Evolutionary conservation across 1,284 basidiomycete species (phyloP), one percentile per base, ranked within the genome.

Genomic region (Ustilago curta): DNA sequence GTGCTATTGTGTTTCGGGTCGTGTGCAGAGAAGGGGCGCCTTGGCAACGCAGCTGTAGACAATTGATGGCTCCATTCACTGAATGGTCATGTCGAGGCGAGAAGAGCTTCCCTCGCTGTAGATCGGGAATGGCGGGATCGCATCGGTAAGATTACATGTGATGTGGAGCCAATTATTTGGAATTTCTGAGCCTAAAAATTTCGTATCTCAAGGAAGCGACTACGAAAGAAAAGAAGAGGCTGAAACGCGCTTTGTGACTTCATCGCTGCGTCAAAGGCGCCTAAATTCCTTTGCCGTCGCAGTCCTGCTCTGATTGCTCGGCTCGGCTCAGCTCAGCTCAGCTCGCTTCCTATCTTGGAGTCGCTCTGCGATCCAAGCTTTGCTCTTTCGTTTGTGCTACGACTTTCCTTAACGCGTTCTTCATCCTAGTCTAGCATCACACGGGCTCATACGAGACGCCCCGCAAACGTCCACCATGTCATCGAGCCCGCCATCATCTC

Each of bases 401-500:
- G 40, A 19, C 40, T 42, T 12, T 37, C 9, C 3, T 16, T 16
- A 37, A 37, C 14, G 35, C 14, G 11, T 12, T 14, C 35, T 37
- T 37, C 35, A 12, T 37, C 12, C 35, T 14, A 12, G 35, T 37
- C 35, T 37, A 2, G n/a, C 40, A 42, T 21, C 19, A 19, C 44
- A 11, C 25, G 11, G 23, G 11, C 43, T 44, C 19, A 23, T 21
- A 23, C 21, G 23, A 11, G n/a, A 23, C 19, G 27, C 14, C 21
- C 21, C 16, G 19, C 32, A n/a, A n/a, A n/a, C 23, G 6, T 11
- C 43, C 23, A 51, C 2, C 53, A 70, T 70, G 68, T 59, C 60
- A 3, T 59, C 60, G 48, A 69, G 59, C 37, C 53, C 67, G 12
- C 48, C 67, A 1, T 59, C 57, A n/a, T 42, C 57, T 2, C 50